Percentiles rank a stretch among this genome's conserved stretches.
phyloP scores from a whole-genome alignment of 2,329 filamentous ascomycete species.

The Paraphaeosphaeria sporulosa region DNA sequence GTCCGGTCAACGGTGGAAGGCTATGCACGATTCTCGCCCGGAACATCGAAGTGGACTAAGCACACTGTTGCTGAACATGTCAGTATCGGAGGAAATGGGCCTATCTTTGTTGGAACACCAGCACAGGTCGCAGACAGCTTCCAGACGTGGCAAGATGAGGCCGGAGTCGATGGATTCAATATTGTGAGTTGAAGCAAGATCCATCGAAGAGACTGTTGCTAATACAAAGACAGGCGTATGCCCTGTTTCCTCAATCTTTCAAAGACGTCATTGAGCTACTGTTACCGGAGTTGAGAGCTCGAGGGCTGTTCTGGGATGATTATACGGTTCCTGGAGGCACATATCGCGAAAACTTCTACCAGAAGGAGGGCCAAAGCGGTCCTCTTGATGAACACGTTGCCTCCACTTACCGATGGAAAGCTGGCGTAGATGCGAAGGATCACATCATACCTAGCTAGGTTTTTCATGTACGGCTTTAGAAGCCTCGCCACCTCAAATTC shows the following conservation, averaged over 20 bases:
- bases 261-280: constrained; percentile 72
- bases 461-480: not conserved
- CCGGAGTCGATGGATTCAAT: constrained; percentile 79
- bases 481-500: too few relatives aligned
- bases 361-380: constrained; percentile 58
- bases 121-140: constrained; percentile 71
- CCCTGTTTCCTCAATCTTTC: constrained; percentile 72
- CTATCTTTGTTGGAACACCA: constrained; percentile 70
- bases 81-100: constrained; percentile 71
- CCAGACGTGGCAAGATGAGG: constrained; percentile 72
- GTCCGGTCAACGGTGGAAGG: constrained; percentile 65
- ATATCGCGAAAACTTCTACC: constrained; percentile 68
- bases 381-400: constrained; percentile 63
- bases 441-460: constrained; percentile 33
- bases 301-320: constrained; percentile 65
- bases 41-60: constrained; percentile 75
- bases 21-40: constrained; percentile 64
- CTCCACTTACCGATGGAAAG: constrained; percentile 54
- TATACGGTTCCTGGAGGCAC: constrained; percentile 65
- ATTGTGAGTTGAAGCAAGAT: constrained; percentile 58
- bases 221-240: constrained; percentile 58
- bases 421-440: constrained; percentile 42
- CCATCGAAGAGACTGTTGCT: not conserved
- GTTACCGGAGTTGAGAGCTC: constrained; percentile 67
- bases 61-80: constrained; percentile 73